phyloP scores from a whole-genome alignment of 352 stramenopile genomes.

The Hyaloperonospora arabidopsidis region DNA sequence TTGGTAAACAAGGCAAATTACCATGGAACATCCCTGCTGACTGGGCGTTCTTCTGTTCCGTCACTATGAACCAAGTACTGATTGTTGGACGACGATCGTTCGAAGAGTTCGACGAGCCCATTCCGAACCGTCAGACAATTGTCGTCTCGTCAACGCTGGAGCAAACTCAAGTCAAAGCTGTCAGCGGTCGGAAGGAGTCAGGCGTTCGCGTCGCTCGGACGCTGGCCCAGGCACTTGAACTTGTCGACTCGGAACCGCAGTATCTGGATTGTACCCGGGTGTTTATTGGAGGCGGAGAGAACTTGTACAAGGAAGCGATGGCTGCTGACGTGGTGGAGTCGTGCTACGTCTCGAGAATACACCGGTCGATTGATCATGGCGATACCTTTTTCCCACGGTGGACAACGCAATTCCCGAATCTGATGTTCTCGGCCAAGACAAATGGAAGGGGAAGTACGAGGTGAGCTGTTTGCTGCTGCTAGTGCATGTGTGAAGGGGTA shows the following conservation, averaged over 20 bases:
- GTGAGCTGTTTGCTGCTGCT: constrained; percentile 5
- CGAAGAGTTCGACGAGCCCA: constrained; percentile 36
- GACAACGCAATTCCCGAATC: constrained; percentile 33
- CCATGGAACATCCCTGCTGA: constrained; percentile 58
- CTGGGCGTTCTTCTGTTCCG: constrained; percentile 63
- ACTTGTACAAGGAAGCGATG: constrained; percentile 55
- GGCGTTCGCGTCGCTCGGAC: constrained; percentile 30
- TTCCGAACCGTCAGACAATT: constrained; percentile 53
- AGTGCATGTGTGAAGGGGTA: no score
- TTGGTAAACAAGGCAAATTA: constrained; percentile 41
- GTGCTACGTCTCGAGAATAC: constrained; percentile 59
- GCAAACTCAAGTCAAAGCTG: constrained; percentile 6
- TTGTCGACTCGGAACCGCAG: constrained; percentile 24
- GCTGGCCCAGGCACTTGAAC: constrained; percentile 36
- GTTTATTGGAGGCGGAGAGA: constrained; percentile 58
- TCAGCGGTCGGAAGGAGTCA: constrained; percentile 4
- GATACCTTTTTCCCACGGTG: constrained; percentile 56
- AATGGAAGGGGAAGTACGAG: constrained; percentile 16
- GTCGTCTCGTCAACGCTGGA: constrained; percentile 30
- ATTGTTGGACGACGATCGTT: constrained; percentile 58
- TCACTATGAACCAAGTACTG: constrained; percentile 45
- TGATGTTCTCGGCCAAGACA: constrained; percentile 31
- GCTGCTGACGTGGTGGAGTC: constrained; percentile 32
- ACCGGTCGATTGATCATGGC: constrained; percentile 32
- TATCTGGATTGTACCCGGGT: constrained; percentile 38